Evolutionary conservation across 1,139 yeast species (phyloP).

Genomic region (Yamadazyma sp.): DNA sequence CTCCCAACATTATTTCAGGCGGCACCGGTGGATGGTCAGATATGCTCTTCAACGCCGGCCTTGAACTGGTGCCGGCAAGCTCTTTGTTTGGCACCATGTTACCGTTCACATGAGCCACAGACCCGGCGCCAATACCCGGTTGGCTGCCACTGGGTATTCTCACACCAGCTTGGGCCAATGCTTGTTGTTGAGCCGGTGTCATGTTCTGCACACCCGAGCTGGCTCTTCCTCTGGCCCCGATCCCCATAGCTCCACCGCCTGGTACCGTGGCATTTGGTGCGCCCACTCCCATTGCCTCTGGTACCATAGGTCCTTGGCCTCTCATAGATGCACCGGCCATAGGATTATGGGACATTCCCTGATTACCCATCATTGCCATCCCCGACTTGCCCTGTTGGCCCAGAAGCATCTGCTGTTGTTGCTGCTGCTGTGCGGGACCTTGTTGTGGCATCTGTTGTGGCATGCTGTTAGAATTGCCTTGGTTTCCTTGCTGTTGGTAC

Average conservation of each 20-base stretch:
- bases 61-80: background rate
- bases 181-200: constrained; percentile 8
- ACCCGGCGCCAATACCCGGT: background rate
- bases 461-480: background rate
- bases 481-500: constrained; percentile 10
- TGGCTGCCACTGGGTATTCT: background rate
- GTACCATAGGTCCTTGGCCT: constrained; percentile 1
- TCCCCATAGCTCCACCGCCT: constrained; percentile 3
- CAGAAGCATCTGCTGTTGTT: background rate
- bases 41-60: constrained; percentile 1
- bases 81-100: background rate
- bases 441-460: constrained; percentile 9
- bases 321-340: background rate
- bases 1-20: constrained; percentile 21
- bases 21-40: constrained; percentile 18
- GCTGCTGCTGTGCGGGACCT: constrained; percentile 8
- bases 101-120: constrained; percentile 1
- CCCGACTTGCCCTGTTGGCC: background rate
- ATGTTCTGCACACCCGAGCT: constrained; percentile 5
- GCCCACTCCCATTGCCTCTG: constrained; percentile 5
- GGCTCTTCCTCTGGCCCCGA: constrained; percentile 4
- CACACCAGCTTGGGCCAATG: constrained; percentile 4
- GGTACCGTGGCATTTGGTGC: constrained; percentile 1
- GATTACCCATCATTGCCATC: constrained; percentile 3
- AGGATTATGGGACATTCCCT: background rate